Evolutionary conservation across 805 yeast species (phyloP).

Genomic region (Priceomyces medius): DNA sequence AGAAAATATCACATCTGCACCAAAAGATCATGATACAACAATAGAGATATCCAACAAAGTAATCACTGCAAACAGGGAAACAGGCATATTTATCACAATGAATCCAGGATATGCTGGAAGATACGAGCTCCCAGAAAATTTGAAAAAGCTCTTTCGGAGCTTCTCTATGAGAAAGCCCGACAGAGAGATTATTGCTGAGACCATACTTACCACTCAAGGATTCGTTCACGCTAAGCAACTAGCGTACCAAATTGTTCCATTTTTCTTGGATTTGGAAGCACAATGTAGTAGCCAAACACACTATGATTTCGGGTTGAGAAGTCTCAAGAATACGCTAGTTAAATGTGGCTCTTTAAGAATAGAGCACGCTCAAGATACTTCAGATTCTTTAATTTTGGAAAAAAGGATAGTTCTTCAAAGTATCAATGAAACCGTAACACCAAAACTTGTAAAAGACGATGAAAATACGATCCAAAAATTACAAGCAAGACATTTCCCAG

Average conservation of each 20-base stretch:
- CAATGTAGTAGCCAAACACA: constrained; percentile 58
- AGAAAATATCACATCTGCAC: constrained; percentile 63
- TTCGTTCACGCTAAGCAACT: constrained; percentile 48
- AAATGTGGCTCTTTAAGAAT: constrained; percentile 54
- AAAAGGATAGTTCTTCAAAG: constrained; percentile 46
- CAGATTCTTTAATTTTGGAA: constrained; percentile 18
- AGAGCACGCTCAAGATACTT: background rate
- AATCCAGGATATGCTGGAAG: constrained; percentile 89
- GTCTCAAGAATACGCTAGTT: constrained; percentile 65
- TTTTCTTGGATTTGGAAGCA: constrained; percentile 48
- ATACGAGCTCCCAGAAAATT: constrained; percentile 77
- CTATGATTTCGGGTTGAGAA: constrained; percentile 88
- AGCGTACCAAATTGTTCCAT: constrained; percentile 50
- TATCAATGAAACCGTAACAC: constrained; percentile 61
- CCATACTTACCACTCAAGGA: constrained; percentile 71
- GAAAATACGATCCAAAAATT: constrained; percentile 33
- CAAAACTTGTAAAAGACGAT: constrained; percentile 63
- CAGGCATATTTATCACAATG: constrained; percentile 86
- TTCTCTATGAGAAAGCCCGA: constrained; percentile 78
- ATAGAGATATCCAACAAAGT: constrained; percentile 45
- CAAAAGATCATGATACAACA: constrained; percentile 24
- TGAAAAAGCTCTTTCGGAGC: constrained; percentile 73
- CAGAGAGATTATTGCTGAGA: constrained; percentile 62
- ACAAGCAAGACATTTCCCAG: constrained; percentile 26
- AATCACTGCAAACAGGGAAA: constrained; percentile 40